phyloP scores from a whole-genome alignment of 2,329 filamentous ascomycete genomes.

The Aaosphaeria arxii region DNA sequence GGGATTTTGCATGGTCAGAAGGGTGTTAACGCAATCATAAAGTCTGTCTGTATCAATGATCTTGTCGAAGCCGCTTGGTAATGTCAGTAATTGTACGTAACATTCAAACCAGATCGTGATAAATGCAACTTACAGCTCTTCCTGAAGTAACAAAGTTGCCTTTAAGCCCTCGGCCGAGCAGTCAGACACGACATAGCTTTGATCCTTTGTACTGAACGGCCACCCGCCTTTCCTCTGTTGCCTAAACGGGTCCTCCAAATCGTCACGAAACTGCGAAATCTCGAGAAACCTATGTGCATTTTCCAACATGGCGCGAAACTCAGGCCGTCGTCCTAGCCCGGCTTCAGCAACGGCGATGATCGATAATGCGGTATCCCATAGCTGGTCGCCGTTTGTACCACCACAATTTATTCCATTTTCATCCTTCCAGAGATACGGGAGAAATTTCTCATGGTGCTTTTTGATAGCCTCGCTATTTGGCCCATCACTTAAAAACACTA shows the following conservation, averaged over 20 bases:
- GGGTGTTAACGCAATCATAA: too few relatives aligned
- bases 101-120: too few relatives aligned
- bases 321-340: slow-evolving; percentile 71
- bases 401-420: slow-evolving; percentile 90
- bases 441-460: slow-evolving; percentile 74
- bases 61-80: slow-evolving; percentile 78
- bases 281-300: slow-evolving; percentile 85
- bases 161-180: slow-evolving; percentile 92
- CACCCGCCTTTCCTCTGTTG: slow-evolving; percentile 90
- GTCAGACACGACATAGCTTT: slow-evolving; percentile 94
- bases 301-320: slow-evolving; percentile 78
- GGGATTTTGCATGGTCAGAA: slow-evolving; percentile 86
- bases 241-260: slow-evolving; percentile 72
- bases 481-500: slow-evolving; percentile 81
- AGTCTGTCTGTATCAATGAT: too few relatives aligned
- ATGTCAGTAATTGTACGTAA: slow-evolving; percentile 73
- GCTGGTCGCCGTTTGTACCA: slow-evolving; percentile 96
- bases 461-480: slow-evolving; percentile 68
- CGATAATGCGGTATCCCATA: slow-evolving; percentile 91
- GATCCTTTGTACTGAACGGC: slow-evolving; percentile 89
- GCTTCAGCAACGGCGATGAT: slow-evolving; percentile 80
- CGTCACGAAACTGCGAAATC: slow-evolving; percentile 83
- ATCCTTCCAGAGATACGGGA: slow-evolving; percentile 90
- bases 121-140: slow-evolving; percentile 53
- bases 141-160: slow-evolving; percentile 79